phyloP scores from a whole-genome alignment of 257 asterid species.

The Scutellaria galericulata region DNA sequence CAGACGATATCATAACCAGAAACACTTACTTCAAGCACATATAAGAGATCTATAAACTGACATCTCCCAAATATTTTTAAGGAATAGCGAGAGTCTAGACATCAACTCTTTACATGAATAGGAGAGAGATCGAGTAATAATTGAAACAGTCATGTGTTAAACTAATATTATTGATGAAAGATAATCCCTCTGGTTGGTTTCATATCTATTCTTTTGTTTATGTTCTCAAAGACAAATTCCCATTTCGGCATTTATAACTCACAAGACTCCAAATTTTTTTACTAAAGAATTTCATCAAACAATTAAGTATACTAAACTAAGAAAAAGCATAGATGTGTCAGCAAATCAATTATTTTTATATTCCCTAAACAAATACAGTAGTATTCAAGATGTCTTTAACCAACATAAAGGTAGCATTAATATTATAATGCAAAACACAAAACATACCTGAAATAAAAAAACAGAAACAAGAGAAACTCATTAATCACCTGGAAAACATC shows the following conservation, averaged over 20 bases:
- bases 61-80: neutral
- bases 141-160: neutral
- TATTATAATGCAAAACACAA: constrained; percentile 1
- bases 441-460: neutral
- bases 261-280: neutral
- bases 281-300: neutral
- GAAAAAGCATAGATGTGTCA: neutral
- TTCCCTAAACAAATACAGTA: neutral
- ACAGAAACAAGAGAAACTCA: neutral
- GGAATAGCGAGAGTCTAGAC: too few species aligned
- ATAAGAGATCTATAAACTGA: neutral
- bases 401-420: neutral
- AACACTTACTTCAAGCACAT: neutral
- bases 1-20: neutral
- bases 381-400: neutral
- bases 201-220: too few species aligned
- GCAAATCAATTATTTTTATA: neutral
- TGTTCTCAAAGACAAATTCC: too few species aligned
- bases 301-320: neutral
- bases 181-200: neutral
- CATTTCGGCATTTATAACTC: neutral
- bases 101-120: neutral
- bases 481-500: constrained; percentile 72
- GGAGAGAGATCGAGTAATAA: neutral
- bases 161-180: neutral